Percentiles rank a stretch among this genome's conserved stretches.
phyloP scores from a whole-genome alignment of 257 asterid genomes.

The Forsythia suspensa region DNA sequence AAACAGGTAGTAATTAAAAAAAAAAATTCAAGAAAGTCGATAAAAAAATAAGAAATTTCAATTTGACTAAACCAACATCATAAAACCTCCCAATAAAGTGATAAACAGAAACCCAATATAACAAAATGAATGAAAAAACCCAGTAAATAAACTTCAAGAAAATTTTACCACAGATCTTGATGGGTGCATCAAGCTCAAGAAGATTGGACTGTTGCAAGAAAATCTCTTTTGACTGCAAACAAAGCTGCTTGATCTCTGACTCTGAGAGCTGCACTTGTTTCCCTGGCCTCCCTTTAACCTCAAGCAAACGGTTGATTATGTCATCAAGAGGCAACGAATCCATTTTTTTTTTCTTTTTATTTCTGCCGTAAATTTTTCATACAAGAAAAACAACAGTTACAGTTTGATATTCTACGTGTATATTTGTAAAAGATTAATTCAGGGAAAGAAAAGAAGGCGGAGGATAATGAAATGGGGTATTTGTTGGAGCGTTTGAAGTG shows the following conservation, averaged over 20 bases:
- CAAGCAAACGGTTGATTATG: conserved; percentile 73
- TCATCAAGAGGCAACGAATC: conserved; percentile 58
- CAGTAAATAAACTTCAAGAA: not conserved
- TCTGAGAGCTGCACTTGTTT: conserved; percentile 89
- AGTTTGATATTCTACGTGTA: not conserved
- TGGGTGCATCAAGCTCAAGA: conserved; percentile 87
- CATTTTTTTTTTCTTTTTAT: conserved; percentile 34
- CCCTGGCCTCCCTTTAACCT: conserved; percentile 76
- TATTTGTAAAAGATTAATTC: conserved; percentile 19
- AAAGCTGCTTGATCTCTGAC: conserved; percentile 74
- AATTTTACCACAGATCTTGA: conserved; percentile 76
- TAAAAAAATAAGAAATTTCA: not conserved
- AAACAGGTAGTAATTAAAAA: not conserved
- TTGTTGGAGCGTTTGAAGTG: conserved; percentile 26
- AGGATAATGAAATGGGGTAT: not conserved
- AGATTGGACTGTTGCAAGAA: conserved; percentile 81
- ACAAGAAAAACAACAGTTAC: not conserved
- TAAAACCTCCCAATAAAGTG: not conserved
- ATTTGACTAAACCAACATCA: not conserved
- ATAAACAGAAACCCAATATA: conserved; percentile 11
- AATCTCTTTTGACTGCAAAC: conserved; percentile 65
- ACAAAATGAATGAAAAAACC: not conserved
- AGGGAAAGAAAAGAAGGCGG: not conserved
- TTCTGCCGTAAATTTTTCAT: conserved; percentile 5
- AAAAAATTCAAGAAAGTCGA: not conserved